Base-by-base conservation (phyloP, 2,329 filamentous ascomycete genomes). In the Chrysosporium keratinophilum region DNA sequence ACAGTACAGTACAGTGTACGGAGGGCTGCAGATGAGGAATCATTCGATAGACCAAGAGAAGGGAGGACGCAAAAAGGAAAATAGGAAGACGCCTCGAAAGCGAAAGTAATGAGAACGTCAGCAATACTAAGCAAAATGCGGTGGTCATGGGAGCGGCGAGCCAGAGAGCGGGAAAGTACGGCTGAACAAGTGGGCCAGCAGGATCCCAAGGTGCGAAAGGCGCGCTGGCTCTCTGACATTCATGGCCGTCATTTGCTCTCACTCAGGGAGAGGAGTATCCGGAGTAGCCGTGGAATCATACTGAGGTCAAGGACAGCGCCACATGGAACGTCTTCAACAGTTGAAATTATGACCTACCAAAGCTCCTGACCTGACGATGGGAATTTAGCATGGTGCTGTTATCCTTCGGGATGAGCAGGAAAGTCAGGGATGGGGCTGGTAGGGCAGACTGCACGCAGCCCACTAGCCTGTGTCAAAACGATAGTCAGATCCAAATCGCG, bases 131-230 rank as follows among this genome's bases (percentile, higher is more conserved):
- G 19, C 31, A 50, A 41, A 41, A n/a, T n/a, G 31, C 35, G 31
- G 47, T 50, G 47, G 47, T 50, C 47, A 50, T 50, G 35, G 48
- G 48, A 50, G 23, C 23, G 23, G 23, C 23, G 23, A 28, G 39
- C 23, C 47, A 50, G 23, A 34, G 39, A 23, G 47, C 48, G 48
- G 48, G 48, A 50, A 50, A 20, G 23, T 34, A 50, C 48, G 48
- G 48, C 39, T 50, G 48, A 15, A 40, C 37, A 43, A 50, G 48
- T 50, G 48, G 48, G 48, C 48, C 48, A 50, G 31, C 48, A 50
- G 39, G 40, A 43, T 50, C 19, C 11, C 37, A 48, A 5, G n/a
- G 10, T 33, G 10, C n/a, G 35, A 39, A 39, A 20, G 23, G 19
- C 10, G 17, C 20, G 33, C 5, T 11, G 15, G 42, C 23, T 10